These are phyloP conservation scores for Pyrenula aspistea DNA, from an alignment of 495 filamentous ascomycete species.

Conservation along the genomic window DNA sequence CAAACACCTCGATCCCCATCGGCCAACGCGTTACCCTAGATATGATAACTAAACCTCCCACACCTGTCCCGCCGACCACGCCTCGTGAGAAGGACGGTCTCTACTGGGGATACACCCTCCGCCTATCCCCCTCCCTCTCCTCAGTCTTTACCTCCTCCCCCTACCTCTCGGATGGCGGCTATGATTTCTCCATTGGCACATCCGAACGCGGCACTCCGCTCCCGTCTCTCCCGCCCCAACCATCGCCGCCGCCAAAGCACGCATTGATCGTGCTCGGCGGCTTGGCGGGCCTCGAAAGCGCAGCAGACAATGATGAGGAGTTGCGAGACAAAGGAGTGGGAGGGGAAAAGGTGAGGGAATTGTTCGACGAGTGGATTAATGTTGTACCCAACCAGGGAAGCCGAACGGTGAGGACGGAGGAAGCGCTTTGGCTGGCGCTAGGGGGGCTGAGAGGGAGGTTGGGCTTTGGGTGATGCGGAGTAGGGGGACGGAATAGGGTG, in stretches of 20 bases:
- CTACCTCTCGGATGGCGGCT: slow-evolving; percentile 40
- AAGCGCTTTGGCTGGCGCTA: slow-evolving; percentile 62
- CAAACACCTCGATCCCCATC: slow-evolving; percentile 34
- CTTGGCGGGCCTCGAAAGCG: slow-evolving; percentile 57
- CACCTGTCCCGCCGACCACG: slow-evolving; percentile 43
- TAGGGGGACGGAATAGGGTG: slow-evolving; percentile 6
- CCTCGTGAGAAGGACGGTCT: slow-evolving; percentile 58
- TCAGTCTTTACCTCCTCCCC: slow-evolving; percentile 53
- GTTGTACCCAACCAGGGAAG: slow-evolving; percentile 62
- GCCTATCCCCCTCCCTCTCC: slow-evolving; percentile 45
- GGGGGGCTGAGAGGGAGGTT: slow-evolving; percentile 42
- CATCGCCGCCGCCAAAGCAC: slow-evolving; percentile 41
- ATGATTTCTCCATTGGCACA: slow-evolving; percentile 60
- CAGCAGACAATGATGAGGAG: slow-evolving; percentile 50
- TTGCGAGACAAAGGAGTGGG: slow-evolving; percentile 42
- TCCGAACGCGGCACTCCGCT: slow-evolving; percentile 53
- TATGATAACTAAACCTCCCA: slow-evolving; percentile 15
- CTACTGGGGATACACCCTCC: slow-evolving; percentile 65
- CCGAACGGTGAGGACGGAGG: slow-evolving; percentile 65
- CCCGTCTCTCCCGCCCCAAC: slow-evolving; percentile 10
- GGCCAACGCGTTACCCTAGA: slow-evolving; percentile 52
- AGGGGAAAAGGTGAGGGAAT: slow-evolving; percentile 40
- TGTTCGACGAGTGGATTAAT: slow-evolving; percentile 74
- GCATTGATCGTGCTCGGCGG: slow-evolving; percentile 63
- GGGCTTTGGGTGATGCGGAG: neutral